These are phyloP conservation scores for Gentiana macrophylla DNA, from an alignment of 257 asterid genomes.

Conservation along the genomic window DNA sequence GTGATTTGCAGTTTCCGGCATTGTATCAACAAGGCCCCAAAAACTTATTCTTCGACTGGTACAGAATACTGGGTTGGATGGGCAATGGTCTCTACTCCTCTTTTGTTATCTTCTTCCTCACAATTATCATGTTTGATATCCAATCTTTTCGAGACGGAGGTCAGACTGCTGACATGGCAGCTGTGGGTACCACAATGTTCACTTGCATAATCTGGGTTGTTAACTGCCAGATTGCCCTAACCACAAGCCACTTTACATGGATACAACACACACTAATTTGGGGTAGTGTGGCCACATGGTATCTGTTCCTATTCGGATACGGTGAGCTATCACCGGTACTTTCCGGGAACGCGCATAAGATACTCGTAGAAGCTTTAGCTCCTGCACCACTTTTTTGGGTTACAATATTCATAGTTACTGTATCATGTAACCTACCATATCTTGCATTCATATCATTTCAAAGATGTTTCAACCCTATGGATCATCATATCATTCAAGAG, in stretches of 20 bases:
- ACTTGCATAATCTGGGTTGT: conserved; percentile 89
- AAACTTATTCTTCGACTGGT: conserved; percentile 86
- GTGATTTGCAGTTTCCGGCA: conserved; percentile 73
- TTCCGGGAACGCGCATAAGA: conserved; percentile 38
- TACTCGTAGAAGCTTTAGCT: conserved; percentile 60
- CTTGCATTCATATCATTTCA: conserved; percentile 68
- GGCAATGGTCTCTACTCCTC: conserved; percentile 80
- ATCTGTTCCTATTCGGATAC: conserved; percentile 56
- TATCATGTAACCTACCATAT: conserved; percentile 70
- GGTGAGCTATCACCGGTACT: conserved; percentile 40
- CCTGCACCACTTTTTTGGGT: conserved; percentile 91
- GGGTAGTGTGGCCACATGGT: conserved; percentile 68
- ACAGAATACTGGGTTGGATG: conserved; percentile 88
- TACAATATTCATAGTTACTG: conserved; percentile 56
- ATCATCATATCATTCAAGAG: conserved; percentile 91
- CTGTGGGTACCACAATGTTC: conserved; percentile 90
- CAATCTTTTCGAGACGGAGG: conserved; percentile 86
- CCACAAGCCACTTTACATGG: conserved; percentile 95
- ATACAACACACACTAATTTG: conserved; percentile 74
- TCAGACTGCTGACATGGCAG: conserved; percentile 80
- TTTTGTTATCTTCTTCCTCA: conserved; percentile 62
- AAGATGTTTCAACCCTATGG: conserved; percentile 78
- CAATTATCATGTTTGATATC: conserved; percentile 57
- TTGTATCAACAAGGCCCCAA: conserved; percentile 92
- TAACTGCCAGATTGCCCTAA: conserved; percentile 74